Evolutionary conservation across 2,329 filamentous ascomycete genomes (phyloP).

Genomic region (Fusarium tanahbumbuense): DNA sequence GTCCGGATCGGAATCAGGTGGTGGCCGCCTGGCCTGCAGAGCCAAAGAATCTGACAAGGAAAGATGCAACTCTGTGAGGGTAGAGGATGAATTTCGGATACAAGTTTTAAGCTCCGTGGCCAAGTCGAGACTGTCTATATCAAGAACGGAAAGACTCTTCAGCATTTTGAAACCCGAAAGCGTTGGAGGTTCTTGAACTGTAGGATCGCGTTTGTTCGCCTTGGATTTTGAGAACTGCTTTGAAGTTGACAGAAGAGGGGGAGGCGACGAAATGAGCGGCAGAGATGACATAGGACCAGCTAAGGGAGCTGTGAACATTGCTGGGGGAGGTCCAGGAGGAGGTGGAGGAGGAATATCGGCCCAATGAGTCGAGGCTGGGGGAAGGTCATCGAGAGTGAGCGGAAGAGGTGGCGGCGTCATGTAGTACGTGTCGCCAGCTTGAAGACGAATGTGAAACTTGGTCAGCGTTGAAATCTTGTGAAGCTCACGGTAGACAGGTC

Average conservation of each 20-base stretch:
- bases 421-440: slow-evolving; percentile 67
- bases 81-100: slow-evolving; percentile 65
- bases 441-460: slow-evolving; percentile 68
- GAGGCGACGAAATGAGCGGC: slow-evolving; percentile 41
- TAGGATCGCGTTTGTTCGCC: slow-evolving; percentile 47
- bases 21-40: slow-evolving; percentile 52
- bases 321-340: slow-evolving; percentile 35
- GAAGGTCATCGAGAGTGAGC: slow-evolving; percentile 41
- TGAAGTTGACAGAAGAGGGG: slow-evolving; percentile 50
- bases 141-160: slow-evolving; percentile 65
- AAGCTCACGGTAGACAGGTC: slow-evolving; percentile 67
- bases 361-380: slow-evolving; percentile 50
- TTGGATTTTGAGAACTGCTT: slow-evolving; percentile 53
- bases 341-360: slow-evolving; percentile 43
- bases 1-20: slow-evolving; percentile 56
- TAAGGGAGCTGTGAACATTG: slow-evolving; percentile 35
- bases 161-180: slow-evolving; percentile 68
- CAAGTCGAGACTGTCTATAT: slow-evolving; percentile 69
- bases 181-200: slow-evolving; percentile 60
- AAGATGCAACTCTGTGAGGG: slow-evolving; percentile 65
- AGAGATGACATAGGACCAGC: slow-evolving; percentile 22
- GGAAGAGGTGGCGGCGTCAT: slow-evolving; percentile 61
- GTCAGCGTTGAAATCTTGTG: slow-evolving; percentile 65
- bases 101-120: slow-evolving; percentile 67
- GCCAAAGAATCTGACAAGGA: slow-evolving; percentile 69